These are phyloP conservation scores for Crithidia fasciculata DNA, from an alignment of 208 protist species.

Conservation along the genomic window DNA sequence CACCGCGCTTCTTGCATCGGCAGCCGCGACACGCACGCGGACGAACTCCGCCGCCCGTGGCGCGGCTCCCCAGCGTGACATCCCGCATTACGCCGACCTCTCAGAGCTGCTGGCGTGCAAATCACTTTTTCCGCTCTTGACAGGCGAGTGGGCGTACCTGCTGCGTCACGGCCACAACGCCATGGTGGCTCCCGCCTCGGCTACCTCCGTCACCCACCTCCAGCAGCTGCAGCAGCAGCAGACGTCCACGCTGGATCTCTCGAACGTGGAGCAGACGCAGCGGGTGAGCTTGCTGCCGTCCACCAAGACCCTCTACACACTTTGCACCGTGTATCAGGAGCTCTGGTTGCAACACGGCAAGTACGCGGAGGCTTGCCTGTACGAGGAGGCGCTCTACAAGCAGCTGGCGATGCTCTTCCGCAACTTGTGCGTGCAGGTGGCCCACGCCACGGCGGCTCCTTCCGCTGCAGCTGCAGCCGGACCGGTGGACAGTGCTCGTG, in stretches of 20 bases:
- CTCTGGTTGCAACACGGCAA: constrained; percentile 35
- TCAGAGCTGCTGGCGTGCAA: background rate
- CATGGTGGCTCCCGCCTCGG: background rate
- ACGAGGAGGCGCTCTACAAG: constrained; percentile 30
- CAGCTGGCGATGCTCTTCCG: constrained; percentile 29
- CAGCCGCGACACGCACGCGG: background rate
- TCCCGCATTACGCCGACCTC: constrained; percentile 1
- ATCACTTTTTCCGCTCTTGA: constrained; percentile 10
- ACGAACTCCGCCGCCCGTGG: background rate
- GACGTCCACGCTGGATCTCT: background rate
- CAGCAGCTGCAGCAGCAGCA: background rate
- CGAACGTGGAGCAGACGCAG: background rate
- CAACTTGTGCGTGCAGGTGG: constrained; percentile 13
- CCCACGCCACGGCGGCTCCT: background rate
- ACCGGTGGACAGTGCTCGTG: background rate
- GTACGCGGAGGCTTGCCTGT: constrained; percentile 31
- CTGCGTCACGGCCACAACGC: background rate
- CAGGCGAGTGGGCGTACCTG: constrained; percentile 19
- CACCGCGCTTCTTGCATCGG: too few relatives aligned
- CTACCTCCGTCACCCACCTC: background rate
- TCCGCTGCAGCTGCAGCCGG: background rate
- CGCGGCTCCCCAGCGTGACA: background rate
- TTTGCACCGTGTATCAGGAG: constrained; percentile 22
- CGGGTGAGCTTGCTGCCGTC: constrained; percentile 21
- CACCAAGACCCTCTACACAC: background rate